Evolutionary conservation across 352 stramenopile genomes (phyloP).

Genomic region (Hyaloperonospora arabidopsidis): DNA sequence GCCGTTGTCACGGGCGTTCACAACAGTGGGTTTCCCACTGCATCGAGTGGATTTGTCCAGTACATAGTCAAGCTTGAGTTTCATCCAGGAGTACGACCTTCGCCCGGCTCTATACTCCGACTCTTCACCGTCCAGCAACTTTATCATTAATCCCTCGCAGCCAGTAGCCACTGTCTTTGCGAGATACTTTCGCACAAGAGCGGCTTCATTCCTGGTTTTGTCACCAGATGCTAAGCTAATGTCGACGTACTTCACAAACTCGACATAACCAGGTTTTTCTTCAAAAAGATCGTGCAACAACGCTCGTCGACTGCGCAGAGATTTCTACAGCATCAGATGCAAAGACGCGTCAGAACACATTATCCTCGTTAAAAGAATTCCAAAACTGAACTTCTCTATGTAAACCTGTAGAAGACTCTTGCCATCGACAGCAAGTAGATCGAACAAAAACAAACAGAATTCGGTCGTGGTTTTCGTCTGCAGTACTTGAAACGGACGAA

Average conservation of each 20-base stretch:
- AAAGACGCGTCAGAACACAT: conserved; percentile 2
- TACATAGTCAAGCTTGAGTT: conserved; percentile 79
- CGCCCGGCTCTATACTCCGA: conserved; percentile 57
- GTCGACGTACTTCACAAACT: conserved; percentile 61
- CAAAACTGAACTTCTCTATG: not conserved
- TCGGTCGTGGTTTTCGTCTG: conserved; percentile 65
- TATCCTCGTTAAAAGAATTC: not conserved
- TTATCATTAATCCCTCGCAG: conserved; percentile 80
- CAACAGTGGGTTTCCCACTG: conserved; percentile 3
- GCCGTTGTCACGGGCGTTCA: conserved; percentile 24
- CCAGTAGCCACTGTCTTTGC: conserved; percentile 43
- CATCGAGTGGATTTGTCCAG: conserved; percentile 11
- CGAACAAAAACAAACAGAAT: conserved; percentile 76
- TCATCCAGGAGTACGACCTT: conserved; percentile 80
- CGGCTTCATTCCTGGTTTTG: conserved; percentile 5
- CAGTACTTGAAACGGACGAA: conserved; percentile 72
- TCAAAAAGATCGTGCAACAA: conserved; percentile 31
- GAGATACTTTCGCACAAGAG: conserved; percentile 31
- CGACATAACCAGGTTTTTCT: conserved; percentile 35
- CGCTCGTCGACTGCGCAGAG: conserved; percentile 38
- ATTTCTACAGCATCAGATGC: conserved; percentile 17
- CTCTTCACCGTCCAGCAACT: conserved; percentile 41
- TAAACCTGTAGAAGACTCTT: conserved; percentile 44
- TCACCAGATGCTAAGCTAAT: conserved; percentile 21
- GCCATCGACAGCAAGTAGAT: conserved; percentile 52